These are phyloP conservation scores for Fagopyrum homotropicum DNA, from an alignment of 148 eudicot species.

Conservation along the genomic window DNA sequence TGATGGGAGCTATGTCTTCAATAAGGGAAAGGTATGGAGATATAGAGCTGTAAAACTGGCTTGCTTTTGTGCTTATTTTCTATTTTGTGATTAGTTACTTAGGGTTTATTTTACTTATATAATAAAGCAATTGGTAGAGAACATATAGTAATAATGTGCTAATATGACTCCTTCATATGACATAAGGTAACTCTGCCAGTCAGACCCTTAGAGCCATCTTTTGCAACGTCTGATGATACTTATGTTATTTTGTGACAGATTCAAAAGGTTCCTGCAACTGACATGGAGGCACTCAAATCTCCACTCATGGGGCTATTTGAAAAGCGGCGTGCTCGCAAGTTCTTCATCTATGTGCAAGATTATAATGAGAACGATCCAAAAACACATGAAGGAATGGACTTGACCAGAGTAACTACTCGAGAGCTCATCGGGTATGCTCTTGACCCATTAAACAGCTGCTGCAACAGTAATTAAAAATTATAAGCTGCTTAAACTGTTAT, in stretches of 20 bases:
- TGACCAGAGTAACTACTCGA: conserved; percentile 37
- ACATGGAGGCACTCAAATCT: conserved; percentile 50
- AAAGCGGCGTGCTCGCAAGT: conserved; percentile 54
- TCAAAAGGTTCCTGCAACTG: conserved; percentile 45
- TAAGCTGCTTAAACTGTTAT: neutral
- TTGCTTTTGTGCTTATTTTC: neutral
- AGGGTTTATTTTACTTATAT: no score
- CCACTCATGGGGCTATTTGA: conserved; percentile 50
- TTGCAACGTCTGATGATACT: neutral
- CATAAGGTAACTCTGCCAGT: neutral
- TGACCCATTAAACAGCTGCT: neutral
- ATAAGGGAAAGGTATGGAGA: conserved; percentile 35
- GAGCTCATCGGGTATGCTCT: conserved; percentile 36
- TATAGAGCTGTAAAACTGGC: neutral
- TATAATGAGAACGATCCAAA: conserved; percentile 43
- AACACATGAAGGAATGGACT: conserved; percentile 46
- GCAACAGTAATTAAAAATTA: neutral
- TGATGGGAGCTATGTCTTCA: conserved; percentile 46
- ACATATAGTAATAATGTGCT: no score
- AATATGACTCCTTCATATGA: no score
- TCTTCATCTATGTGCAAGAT: conserved; percentile 48
- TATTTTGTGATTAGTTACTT: neutral
- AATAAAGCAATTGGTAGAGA: no score
- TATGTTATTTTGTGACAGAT: conserved; percentile 19
- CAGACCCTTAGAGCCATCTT: neutral